Percentiles rank a stretch among this genome's conserved stretches.
Conservation (phyloP, 371 early-diverging fungal genomes). For the Actinomortierella wolfii region DNA sequence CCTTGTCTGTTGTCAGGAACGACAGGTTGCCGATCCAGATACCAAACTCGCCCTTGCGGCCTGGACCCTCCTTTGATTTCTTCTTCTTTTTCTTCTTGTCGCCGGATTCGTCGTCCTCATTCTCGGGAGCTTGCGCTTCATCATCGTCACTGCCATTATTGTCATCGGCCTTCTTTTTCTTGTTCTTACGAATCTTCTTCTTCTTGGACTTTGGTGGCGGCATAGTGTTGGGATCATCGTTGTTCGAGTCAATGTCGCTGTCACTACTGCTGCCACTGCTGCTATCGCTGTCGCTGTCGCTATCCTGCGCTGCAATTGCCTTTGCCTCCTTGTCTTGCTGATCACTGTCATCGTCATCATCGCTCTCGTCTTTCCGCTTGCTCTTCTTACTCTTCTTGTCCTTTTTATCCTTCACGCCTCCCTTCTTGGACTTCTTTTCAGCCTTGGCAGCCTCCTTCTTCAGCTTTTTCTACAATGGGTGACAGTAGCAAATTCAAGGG, state of each 20-base stretch:
- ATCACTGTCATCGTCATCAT: conserved; percentile 49
- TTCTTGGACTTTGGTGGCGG: conserved; percentile 42
- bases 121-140: conserved; percentile 32
- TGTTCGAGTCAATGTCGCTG: conserved; percentile 10
- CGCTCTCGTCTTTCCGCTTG: conserved; percentile 48
- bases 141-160: conserved; percentile 32
- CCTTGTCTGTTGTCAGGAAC: conserved; percentile 59
- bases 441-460: conserved; percentile 37
- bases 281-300: conserved; percentile 10
- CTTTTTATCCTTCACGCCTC: conserved; percentile 41
- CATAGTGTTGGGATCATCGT: conserved; percentile 41
- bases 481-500: not conserved
- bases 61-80: conserved; percentile 45
- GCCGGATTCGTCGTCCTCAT: conserved; percentile 18
- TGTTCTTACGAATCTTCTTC: conserved; percentile 39
- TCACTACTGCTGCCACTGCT: not conserved
- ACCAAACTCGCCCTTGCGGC: conserved; percentile 54
- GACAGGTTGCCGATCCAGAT: conserved; percentile 82
- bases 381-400: conserved; percentile 53
- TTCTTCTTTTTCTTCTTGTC: conserved; percentile 41
- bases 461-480: conserved; percentile 33
- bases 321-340: conserved; percentile 45
- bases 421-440: conserved; percentile 20
- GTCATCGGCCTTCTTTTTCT: conserved; percentile 18
- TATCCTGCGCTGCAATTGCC: conserved; percentile 29